Base-by-base conservation (phyloP, 768 basidiomycete species). In the Panaeolus cyanescens region DNA sequence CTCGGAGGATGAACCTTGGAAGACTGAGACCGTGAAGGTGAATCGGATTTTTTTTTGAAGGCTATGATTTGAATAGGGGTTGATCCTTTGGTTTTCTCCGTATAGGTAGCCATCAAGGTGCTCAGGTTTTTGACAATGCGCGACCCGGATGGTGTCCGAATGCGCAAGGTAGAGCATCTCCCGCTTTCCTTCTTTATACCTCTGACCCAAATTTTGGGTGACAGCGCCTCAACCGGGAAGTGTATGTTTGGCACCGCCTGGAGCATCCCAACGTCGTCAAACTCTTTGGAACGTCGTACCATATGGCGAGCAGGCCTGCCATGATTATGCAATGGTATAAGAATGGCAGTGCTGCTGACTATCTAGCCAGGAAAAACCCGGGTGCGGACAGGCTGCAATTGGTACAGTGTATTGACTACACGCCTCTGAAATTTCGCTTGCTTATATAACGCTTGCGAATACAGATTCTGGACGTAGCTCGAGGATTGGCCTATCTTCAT, bases 241-340 rank as follows among this genome's bases (percentile, higher is more conserved):
- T 83, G 0, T 73, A 74, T 25, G 77, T 82, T 1, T 83, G 83
- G 83, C 73, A 81, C 68, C 73, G 82, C 15, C 69, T 83, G 13
- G 75, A 78, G 10, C 83, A 83, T 59, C 74, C 74, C 7, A 82
- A 83, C 58, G 76, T 84, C 13, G 79, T 76, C 9, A 78, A 76
- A n/a, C 67, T 84, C n/a, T 80, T 78, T 59, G 83, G 83, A 3
- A 77, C 72, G 3, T 77, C 76, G n/a, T 77, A 76, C 59, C 76
- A 77, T 63, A 74, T 77, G 72, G 64, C 64, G 2, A 72, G 71
- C 22, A 64, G 74, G 9, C 76, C 76, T 1, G 70, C 76, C 9
- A 75, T 78, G 69, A 74, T 84, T 33, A 71, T 82, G 61, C 77
- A 78, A 58, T 84, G 83, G 82, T 83, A 80, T 64, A 65, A 73